A percentile compares a stretch with the other conserved stretches of the same genome.
Conservation (phyloP, 306 rosid species). For the Psophocarpus tetragonolobus region DNA sequence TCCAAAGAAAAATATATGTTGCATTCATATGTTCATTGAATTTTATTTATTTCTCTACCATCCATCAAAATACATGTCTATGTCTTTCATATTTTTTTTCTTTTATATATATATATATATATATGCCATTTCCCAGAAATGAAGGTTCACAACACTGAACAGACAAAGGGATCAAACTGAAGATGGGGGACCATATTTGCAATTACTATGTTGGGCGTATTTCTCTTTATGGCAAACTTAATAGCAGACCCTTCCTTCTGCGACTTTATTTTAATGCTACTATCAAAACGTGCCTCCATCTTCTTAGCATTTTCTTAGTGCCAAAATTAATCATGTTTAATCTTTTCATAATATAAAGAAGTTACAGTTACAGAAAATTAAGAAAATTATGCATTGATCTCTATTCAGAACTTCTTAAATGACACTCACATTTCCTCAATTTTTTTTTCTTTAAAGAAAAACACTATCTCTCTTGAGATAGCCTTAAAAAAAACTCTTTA, state of each 20-base stretch:
- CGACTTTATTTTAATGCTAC: background rate
- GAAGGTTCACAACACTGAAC: background rate
- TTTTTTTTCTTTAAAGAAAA: background rate
- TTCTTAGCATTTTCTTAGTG: background rate
- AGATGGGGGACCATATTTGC: conserved; percentile 26
- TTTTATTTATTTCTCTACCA: background rate
- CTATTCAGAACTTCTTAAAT: background rate
- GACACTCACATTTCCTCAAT: background rate
- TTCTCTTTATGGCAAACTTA: conserved; percentile 13
- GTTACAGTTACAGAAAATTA: background rate
- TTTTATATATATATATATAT: too few species aligned
- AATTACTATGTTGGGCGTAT: background rate
- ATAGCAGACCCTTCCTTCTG: background rate
- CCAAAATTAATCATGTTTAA: background rate
- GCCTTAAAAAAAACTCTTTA: too few species aligned
- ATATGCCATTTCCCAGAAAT: background rate
- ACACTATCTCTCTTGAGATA: background rate
- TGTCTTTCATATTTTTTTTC: background rate
- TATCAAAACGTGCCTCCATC: background rate
- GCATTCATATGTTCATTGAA: background rate
- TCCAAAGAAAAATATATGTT: background rate
- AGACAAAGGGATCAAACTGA: background rate
- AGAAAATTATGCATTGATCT: too few species aligned
- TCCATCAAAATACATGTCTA: background rate
- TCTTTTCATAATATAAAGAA: background rate